A percentile compares a stretch with the other conserved stretches of the same genome.
phyloP scores from a whole-genome alignment of 73 alveolate genomes.

The Stentor coeruleus region DNA sequence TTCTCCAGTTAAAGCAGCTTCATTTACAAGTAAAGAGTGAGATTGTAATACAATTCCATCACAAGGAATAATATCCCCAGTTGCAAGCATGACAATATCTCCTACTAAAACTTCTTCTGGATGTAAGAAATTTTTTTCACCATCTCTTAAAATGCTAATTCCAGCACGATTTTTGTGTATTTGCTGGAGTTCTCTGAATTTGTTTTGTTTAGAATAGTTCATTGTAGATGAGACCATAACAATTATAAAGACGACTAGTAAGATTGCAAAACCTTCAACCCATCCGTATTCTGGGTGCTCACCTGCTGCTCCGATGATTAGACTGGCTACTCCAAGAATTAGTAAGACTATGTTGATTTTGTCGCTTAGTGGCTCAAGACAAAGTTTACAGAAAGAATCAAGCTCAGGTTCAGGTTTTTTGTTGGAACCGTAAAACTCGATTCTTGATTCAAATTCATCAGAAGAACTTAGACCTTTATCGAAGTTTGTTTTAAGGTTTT shows the following conservation, averaged over 20 bases:
- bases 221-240: conserved; percentile 62
- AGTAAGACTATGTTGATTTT: conserved; percentile 62
- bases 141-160: conserved; percentile 76
- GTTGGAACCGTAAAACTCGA: conserved; percentile 58
- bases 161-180: conserved; percentile 35
- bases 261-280: conserved; percentile 84
- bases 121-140: conserved; percentile 45
- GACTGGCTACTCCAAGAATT: conserved; percentile 64
- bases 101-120: conserved; percentile 79
- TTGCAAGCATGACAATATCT: conserved; percentile 69
- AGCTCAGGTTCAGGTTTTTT: conserved; percentile 38
- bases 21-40: conserved; percentile 76
- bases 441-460: conserved; percentile 39
- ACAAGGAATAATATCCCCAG: conserved; percentile 87
- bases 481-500: conserved; percentile 34
- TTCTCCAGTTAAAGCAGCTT: conserved; percentile 93
- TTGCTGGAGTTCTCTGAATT: conserved; percentile 38
- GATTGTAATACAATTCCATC: conserved; percentile 77
- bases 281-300: conserved; percentile 69
- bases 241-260: conserved; percentile 65
- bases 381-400: conserved; percentile 45
- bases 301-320: conserved; percentile 53
- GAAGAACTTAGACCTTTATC: conserved; percentile 29
- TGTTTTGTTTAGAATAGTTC: conserved; percentile 49
- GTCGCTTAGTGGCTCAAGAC: conserved; percentile 69